Percentiles rank a stretch among this genome's conserved stretches.
phyloP scores from a whole-genome alignment of 805 yeast genomes.

The Kodamaea jinghongensis region DNA sequence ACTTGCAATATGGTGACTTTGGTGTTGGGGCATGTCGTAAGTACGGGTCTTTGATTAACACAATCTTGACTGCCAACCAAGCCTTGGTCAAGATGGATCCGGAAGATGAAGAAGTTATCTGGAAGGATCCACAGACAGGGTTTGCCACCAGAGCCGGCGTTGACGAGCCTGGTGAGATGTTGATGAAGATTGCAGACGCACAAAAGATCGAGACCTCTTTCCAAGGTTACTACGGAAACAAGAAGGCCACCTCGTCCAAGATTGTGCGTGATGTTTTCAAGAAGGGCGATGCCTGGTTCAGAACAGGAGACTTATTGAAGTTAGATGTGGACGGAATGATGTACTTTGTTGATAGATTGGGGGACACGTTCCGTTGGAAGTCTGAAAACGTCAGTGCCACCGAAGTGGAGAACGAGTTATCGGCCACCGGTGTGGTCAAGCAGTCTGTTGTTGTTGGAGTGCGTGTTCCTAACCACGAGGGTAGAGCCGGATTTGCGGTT shows the following conservation, averaged over 20 bases:
- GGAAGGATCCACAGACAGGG: conserved; percentile 65
- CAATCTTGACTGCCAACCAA: conserved; percentile 51
- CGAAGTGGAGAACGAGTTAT: conserved; percentile 81
- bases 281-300: conserved; percentile 88
- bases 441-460: conserved; percentile 88
- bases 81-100: conserved; percentile 73
- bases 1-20: conserved; percentile 69
- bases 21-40: conserved; percentile 89
- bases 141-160: conserved; percentile 51
- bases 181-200: conserved; percentile 69
- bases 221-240: conserved; percentile 87
- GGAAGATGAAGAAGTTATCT: conserved; percentile 69
- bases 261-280: conserved; percentile 68
- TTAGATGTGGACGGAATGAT: conserved; percentile 65
- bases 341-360: conserved; percentile 87
- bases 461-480: conserved; percentile 82
- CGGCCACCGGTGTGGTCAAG: conserved; percentile 45
- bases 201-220: conserved; percentile 68
- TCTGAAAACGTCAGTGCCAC: conserved; percentile 92
- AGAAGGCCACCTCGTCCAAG: conserved; percentile 74
- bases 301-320: conserved; percentile 81
- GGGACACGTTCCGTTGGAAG: conserved; percentile 96
- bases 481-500: conserved; percentile 90
- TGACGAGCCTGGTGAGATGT: conserved; percentile 82
- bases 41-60: conserved; percentile 61